Base-by-base conservation (phyloP, 192 early-diverging fungal genomes). In the Gryganskiella cystojenkinii region DNA sequence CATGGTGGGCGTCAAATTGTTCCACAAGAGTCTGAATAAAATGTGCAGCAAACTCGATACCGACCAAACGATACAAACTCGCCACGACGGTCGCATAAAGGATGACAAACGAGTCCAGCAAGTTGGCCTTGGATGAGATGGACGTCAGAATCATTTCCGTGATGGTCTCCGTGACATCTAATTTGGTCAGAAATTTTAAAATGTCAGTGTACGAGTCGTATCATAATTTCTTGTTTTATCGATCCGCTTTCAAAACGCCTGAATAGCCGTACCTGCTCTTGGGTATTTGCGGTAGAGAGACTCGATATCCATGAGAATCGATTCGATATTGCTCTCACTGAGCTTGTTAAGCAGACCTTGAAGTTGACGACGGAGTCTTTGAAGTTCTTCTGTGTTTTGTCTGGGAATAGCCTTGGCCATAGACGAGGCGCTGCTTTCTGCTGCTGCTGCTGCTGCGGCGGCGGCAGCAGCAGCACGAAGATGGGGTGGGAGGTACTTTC, bases 301-400 rank as follows among this genome's bases (percentile, higher is more conserved):
- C 64, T 98, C 95, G 47, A 97, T 86, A 20, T 91, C 90, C 53
- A 82, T 52, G 6, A 98, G 74, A 52, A 99, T 98, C 17, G 87
- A 87, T 61, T 95, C 96, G 27, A 99, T 90, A 71, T 98, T 99
- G 75, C 90, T 87, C 74, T 96, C 96, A 79, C 91, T 95, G 63
- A 98, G 83, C 81, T 85, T 91, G 82, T 99, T 99, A 9, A 98
- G 82, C 56, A 92, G 88, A 61, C 97, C 97, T 71, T 96, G 94
- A 3, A 98, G 64, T 52, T 89, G 89, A 27, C 91, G 85, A 58
- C 95, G 91, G 8, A 98, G 83, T 14, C 93, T 87, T 4, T 86
- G 78, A 31, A 91, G 83, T n/a, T 89, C 85, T 80, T 97, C 95
- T 28, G 81, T 84, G 46, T 92, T 88, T 28, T 69, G 56, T 15